Conservation (phyloP, 176 grass and related monocot species). For the Pontederia paniculata region DNA sequence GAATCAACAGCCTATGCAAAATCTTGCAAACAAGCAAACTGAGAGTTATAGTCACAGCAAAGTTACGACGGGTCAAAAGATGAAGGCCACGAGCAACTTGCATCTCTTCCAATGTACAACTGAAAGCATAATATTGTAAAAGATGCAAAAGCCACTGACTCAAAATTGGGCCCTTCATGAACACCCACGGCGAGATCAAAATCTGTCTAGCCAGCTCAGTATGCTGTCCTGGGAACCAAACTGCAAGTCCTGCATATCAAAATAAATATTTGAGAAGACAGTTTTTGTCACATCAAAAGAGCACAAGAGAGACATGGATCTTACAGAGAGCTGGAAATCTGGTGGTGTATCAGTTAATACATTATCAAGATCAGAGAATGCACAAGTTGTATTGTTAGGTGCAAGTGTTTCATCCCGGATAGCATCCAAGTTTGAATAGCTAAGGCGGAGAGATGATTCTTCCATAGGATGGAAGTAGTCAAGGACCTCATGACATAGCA, state of each 20-base stretch:
- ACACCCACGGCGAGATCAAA: slow-evolving; percentile 12
- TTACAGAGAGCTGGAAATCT: slow-evolving; percentile 63
- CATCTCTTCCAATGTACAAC: no score
- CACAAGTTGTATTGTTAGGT: slow-evolving; percentile 12
- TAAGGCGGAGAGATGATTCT: slow-evolving; percentile 20
- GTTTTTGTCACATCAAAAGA: neutral
- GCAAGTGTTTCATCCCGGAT: slow-evolving; percentile 19
- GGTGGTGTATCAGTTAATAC: slow-evolving; percentile 40
- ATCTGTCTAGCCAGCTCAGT: slow-evolving; percentile 54
- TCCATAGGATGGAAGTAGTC: slow-evolving; percentile 31
- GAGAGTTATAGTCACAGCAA: no score
- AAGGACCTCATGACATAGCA: slow-evolving; percentile 46
- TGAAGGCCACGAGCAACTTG: no score
- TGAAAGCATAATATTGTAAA: neutral
- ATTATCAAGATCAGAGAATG: slow-evolving; percentile 35
- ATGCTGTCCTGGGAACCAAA: slow-evolving; percentile 80
- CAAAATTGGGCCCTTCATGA: neutral
- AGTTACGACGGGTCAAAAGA: no score
- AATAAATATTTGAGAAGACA: slow-evolving; percentile 1
- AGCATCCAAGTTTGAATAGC: slow-evolving; percentile 28
- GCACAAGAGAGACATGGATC: slow-evolving; percentile 6
- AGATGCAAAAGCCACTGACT: neutral
- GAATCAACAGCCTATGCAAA: no score
- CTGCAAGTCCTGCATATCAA: slow-evolving; percentile 49
- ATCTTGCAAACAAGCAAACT: no score